A percentile compares a stretch with the other conserved stretches of the same genome.
These are phyloP conservation scores for Macrolepiota fuliginosa DNA, from an alignment of 768 basidiomycete genomes.

Conservation along the genomic window DNA sequence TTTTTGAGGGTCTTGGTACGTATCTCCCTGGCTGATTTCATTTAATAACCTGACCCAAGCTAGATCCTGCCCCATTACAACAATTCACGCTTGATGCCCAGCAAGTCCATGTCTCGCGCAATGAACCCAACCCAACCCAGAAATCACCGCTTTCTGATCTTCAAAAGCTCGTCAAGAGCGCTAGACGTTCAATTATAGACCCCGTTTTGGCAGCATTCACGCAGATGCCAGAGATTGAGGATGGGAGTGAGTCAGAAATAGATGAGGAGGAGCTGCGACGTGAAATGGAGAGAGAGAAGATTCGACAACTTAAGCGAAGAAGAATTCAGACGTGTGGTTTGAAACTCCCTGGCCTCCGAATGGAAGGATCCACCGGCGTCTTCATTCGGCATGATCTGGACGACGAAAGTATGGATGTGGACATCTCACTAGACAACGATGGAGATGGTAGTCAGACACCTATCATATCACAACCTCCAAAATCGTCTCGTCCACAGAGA, in stretches of 20 bases:
- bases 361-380: slow-evolving; percentile 34
- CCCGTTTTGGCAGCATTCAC: slow-evolving; percentile 38
- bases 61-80: slow-evolving; percentile 57
- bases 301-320: slow-evolving; percentile 54
- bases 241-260: slow-evolving; percentile 26
- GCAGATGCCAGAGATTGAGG: slow-evolving; percentile 33
- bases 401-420: slow-evolving; percentile 62
- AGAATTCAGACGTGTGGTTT: slow-evolving; percentile 37
- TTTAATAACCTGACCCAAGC: not conserved
- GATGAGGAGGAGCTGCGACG: slow-evolving; percentile 35
- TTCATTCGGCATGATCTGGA: slow-evolving; percentile 55
- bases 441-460: not conserved
- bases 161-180: slow-evolving; percentile 55
- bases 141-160: slow-evolving; percentile 49
- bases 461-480: not conserved
- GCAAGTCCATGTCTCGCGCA: slow-evolving; percentile 32
- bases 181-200: slow-evolving; percentile 49
- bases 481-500: not conserved
- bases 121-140: slow-evolving; percentile 35
- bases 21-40: slow-evolving; percentile 1
- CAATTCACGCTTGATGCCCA: slow-evolving; percentile 39
- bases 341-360: slow-evolving; percentile 22
- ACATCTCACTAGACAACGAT: slow-evolving; percentile 42
- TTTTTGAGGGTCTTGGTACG: slow-evolving; percentile 57
- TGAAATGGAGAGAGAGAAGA: slow-evolving; percentile 48